Evolutionary conservation across 1,139 yeast species (phyloP), one percentile per base, ranked within the genome.

Genomic region (Wickerhamomyces sp.): DNA sequence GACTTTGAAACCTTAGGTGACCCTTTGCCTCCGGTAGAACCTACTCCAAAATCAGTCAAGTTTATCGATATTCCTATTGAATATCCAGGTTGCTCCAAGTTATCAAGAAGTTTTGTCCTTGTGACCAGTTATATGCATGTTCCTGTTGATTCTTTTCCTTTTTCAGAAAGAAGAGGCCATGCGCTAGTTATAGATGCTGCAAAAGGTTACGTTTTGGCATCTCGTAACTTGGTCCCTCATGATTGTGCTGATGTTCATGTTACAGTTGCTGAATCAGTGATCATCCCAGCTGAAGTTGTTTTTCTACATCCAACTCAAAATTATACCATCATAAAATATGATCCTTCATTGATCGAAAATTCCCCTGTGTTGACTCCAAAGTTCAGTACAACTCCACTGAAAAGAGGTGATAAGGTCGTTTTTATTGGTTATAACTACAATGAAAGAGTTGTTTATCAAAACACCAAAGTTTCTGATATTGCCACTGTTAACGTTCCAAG

Each of bases 271-370:
- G 96, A 89, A 49, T 82, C 95, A 2, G 76, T 87, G 17, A 80
- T 83, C 49, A 74, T 89, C 17, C 89, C 95, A 0, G 97, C 84
- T 1, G 71, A 78, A 45, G 92, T 88, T 21, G 81, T 81, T 21
- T 89, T 88, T 54, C 67, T 88, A 54, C 97, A 90, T 56, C 97
- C 97, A 25, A 78, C 86, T 38, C 88, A 84, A 54, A 89, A 89
- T 54, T 88, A 85, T 61, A 90, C 95, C 1, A 78, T 90, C 40
- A 70, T 89, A 27, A 78, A 86, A 58, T 90, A 87, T 58, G 96
- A 90, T 57, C 92, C 96, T 10, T 56, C 67, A 3, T 65, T 85
- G 41, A 87, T 89, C 21, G 68, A 67, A 12, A 81, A 32, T 18
- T 33, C 84, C 8, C 76, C 78, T 21, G 67, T 80, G 13, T 61